Base-by-base conservation (phyloP, 768 basidiomycete genomes). In the Mycena rebaudengoi region DNA sequence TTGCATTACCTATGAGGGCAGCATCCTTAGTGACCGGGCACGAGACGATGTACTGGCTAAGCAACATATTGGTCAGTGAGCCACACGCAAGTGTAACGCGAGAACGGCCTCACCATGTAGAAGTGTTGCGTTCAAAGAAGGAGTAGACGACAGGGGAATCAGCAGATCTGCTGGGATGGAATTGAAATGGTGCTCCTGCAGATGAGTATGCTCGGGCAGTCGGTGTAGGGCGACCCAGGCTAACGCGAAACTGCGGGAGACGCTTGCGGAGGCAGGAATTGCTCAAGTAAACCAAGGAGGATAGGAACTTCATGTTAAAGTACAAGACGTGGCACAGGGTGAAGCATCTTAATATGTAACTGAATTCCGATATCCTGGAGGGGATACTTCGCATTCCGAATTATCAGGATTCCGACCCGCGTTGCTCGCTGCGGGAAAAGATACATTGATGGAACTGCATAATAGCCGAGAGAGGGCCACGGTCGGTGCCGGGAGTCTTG, bases 1-100 rank as follows among this genome's bases (percentile, higher is more conserved):
- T n/a, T n/a, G n/a, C n/a, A n/a, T n/a, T n/a, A n/a, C n/a, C n/a
- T 63, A 80, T 75, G 21, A 80, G 63, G 40, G 72, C 74, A 4
- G 74, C 84, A 28, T 86, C 82, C n/a, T 71, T 68, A 58, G 86
- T 87, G 37, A 76, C 75, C 5, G 86, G 85, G 69, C 88, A 87
- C 18, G 79, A 83, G 65, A 86, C 85, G 65, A 89, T 80, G 59
- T n/a, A n/a, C n/a, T n/a, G n/a, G n/a, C n/a, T n/a, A n/a, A n/a
- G n/a, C n/a, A n/a, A n/a, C n/a, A n/a, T n/a, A n/a, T n/a, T n/a
- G n/a, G n/a, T n/a, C n/a, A n/a, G n/a, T n/a, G n/a, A n/a, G n/a
- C n/a, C n/a, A n/a, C n/a, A n/a, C n/a, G n/a, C n/a, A n/a, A n/a
- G n/a, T n/a, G n/a, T n/a, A n/a, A n/a, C n/a, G n/a, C n/a, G n/a